Evolutionary conservation across 345 rosid genomes (phyloP).

Genomic region (Rhizophora mangle): DNA sequence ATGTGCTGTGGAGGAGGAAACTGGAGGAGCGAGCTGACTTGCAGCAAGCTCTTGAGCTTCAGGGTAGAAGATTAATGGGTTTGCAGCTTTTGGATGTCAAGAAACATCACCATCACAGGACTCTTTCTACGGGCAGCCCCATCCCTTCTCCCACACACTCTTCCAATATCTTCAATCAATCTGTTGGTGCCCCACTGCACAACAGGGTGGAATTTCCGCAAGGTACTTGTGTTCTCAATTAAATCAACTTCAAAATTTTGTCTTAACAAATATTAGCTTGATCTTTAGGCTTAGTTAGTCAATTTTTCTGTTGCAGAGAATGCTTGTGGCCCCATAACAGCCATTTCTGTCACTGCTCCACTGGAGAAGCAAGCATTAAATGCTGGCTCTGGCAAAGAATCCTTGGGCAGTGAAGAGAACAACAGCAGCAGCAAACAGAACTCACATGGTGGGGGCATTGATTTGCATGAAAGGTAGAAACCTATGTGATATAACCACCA

Average conservation of each 20-base stretch:
- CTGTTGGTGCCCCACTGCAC: constrained; percentile 45
- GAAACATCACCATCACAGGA: constrained; percentile 65
- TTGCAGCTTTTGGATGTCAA: constrained; percentile 79
- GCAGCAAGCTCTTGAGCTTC: constrained; percentile 73
- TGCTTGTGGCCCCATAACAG: constrained; percentile 31
- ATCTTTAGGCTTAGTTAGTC: background rate
- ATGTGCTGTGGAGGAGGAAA: constrained; percentile 68
- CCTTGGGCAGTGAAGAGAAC: constrained; percentile 29
- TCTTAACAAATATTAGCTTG: background rate
- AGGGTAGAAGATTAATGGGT: constrained; percentile 69
- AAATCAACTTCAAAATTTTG: background rate
- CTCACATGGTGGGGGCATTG: constrained; percentile 25
- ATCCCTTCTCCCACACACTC: constrained; percentile 52
- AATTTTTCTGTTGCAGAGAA: constrained; percentile 38
- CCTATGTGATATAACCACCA: background rate
- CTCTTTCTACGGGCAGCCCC: constrained; percentile 61
- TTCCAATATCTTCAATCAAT: constrained; percentile 50
- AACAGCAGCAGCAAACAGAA: constrained; percentile 36
- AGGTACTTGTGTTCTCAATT: constrained; percentile 23
- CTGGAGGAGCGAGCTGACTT: constrained; percentile 72
- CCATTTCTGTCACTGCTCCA: constrained; percentile 15
- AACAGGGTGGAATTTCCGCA: constrained; percentile 23
- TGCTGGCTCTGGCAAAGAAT: constrained; percentile 27
- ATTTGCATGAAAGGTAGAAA: constrained; percentile 42
- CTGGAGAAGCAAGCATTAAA: constrained; percentile 24